Base-by-base conservation (phyloP, 768 basidiomycete species). In the Agaricus subrufescens region DNA sequence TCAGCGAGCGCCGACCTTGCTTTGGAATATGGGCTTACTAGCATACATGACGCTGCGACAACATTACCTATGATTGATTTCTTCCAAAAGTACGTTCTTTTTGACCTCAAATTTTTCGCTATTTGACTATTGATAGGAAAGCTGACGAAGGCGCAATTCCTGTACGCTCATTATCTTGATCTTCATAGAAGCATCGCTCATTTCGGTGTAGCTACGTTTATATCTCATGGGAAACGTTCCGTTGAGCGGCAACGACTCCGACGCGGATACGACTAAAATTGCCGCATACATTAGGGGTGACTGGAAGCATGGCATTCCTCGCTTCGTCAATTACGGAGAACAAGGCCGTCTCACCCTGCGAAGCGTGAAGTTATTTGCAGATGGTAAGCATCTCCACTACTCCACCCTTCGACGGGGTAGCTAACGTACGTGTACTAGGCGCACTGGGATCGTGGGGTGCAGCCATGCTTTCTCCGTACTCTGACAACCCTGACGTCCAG, bases 401-500 rank as follows among this genome's bases (percentile, higher is more conserved):
- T 34, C 1, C 31, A 11, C 11, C 31, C n/a, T 42, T 42, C 40
- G n/a, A n/a, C 5, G 15, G 12, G 5, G n/a, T 42, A 14, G 12
- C n/a, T 15, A 15, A 51, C 31, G 42, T 15, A 11, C 30, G 23
- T 5, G 4, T 19, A 26, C 8, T 51, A 88, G 87, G 94, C 42
- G 95, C 95, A 0, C 79, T 98, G 3, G 93, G 96, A 0, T 91
- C 89, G 1, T 91, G 90, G 78, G 95, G 96, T 6, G 94, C 96
- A 0, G 94, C 96, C 0, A 76, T 98, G 54, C 71, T 91, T 4
- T 27, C 51, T 15, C 44, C 53, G 9, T 98, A 97, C 66, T 79
- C 84, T 0, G 91, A 96, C 68, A 82, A 88, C 23, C 85, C 89
- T 1, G 77, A 81, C 0, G 84, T 82, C 26, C 75, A 65, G 8